A percentile compares a stretch with the other conserved stretches of the same genome.
These are phyloP conservation scores for Hyphopichia khmerensis DNA, from an alignment of 1,139 yeast genomes.

Conservation along the genomic window DNA sequence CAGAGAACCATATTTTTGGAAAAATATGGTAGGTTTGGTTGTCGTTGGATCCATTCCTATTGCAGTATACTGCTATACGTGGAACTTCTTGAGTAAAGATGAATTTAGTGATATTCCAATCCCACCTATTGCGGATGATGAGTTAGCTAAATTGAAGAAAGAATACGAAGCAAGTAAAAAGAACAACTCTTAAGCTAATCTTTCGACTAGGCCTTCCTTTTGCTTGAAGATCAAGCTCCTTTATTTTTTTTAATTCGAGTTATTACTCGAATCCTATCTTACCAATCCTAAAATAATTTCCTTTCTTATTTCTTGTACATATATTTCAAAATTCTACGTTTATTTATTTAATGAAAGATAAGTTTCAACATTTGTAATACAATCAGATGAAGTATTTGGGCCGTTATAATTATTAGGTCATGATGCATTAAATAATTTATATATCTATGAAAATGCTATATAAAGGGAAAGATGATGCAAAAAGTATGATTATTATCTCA, in stretches of 20 bases:
- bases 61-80: slow-evolving; percentile 74
- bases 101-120: slow-evolving; percentile 90
- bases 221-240: too few species aligned
- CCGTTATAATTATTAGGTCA: too few species aligned
- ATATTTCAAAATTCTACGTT: neutral
- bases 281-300: neutral
- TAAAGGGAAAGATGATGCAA: neutral
- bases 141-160: slow-evolving; percentile 65
- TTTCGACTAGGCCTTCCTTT: too few species aligned
- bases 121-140: slow-evolving; percentile 84
- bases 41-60: slow-evolving; percentile 60
- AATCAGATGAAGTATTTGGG: too few species aligned
- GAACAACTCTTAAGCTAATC: neutral
- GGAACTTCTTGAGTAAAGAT: slow-evolving; percentile 68
- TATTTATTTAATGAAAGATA: neutral
- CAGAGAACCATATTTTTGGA: slow-evolving; percentile 79
- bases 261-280: too few species aligned
- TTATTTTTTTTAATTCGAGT: too few species aligned
- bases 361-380: too few species aligned
- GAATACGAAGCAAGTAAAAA: slow-evolving; percentile 56
- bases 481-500: neutral
- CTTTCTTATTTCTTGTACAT: neutral
- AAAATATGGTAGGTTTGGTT: slow-evolving; percentile 64
- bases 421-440: neutral
- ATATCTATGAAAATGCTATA: neutral